A percentile compares a stretch with the other conserved stretches of the same genome.
Evolutionary conservation across 129 eudicot species (phyloP).

Genomic region (Artemisia tridentata): DNA sequence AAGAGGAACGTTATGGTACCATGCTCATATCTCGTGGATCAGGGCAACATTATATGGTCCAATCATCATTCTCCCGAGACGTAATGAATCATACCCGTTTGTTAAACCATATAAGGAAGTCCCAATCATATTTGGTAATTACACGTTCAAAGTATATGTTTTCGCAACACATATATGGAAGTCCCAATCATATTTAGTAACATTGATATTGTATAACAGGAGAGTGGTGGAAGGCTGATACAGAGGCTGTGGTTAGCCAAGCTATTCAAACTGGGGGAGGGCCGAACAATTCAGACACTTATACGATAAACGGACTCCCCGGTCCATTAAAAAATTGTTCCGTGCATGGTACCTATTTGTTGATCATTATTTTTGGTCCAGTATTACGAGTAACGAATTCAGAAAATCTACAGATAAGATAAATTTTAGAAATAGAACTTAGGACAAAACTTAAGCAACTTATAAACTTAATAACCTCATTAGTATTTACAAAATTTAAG

Average conservation of each 20-base stretch:
- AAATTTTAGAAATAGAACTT: no score
- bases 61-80: conserved; percentile 52
- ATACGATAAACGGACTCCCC: conserved; percentile 64
- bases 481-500: background rate
- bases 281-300: conserved; percentile 66
- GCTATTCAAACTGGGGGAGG: conserved; percentile 62
- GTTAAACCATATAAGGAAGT: conserved; percentile 61
- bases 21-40: conserved; percentile 69
- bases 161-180: background rate
- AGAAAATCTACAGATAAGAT: no score
- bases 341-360: conserved; percentile 34
- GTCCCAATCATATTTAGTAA: no score
- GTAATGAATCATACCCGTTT: conserved; percentile 57
- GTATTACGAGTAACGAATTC: no score
- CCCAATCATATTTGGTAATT: conserved; percentile 58
- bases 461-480: no score
- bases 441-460: no score
- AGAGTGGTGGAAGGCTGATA: conserved; percentile 76
- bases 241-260: conserved; percentile 64
- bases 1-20: conserved; percentile 68
- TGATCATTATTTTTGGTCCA: background rate
- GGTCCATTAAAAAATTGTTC: conserved; percentile 65
- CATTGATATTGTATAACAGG: conserved; percentile 33
- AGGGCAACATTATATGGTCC: conserved; percentile 69
- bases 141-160: background rate